Percentiles rank a stretch among this genome's conserved stretches.
Conservation (phyloP, 78 protist species). For the Dictyostelium firmibasis region DNA sequence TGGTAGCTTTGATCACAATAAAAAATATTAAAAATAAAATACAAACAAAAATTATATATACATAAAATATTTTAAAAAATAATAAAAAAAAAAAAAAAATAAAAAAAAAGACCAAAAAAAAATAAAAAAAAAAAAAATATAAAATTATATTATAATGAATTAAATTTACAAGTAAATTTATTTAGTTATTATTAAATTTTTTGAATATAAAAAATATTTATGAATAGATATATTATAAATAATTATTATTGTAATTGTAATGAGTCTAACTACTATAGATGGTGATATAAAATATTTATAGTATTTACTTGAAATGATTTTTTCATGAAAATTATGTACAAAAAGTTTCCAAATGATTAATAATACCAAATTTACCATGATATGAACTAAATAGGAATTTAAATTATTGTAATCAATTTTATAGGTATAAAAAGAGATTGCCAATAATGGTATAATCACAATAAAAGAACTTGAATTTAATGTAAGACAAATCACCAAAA, state of each 20-base stretch:
- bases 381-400: background rate
- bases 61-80: background rate
- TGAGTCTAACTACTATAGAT: background rate
- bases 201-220: background rate
- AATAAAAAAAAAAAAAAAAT: background rate
- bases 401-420: background rate
- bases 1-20: constrained; percentile 11
- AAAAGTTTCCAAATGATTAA: background rate
- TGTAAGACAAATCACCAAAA: background rate
- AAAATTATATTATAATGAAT: background rate
- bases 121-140: background rate
- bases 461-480: background rate
- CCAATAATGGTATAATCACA: background rate
- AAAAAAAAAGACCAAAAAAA: background rate
- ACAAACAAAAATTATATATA: background rate
- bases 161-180: background rate
- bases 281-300: background rate
- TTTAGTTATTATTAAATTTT: background rate
- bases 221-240: background rate
- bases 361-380: background rate
- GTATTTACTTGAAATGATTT: background rate
- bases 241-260: background rate
- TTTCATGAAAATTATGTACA: background rate
- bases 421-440: background rate
- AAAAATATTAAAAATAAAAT: constrained; percentile 2